Conservation (phyloP, 768 basidiomycete species). For the Tremella yokohamensis region DNA sequence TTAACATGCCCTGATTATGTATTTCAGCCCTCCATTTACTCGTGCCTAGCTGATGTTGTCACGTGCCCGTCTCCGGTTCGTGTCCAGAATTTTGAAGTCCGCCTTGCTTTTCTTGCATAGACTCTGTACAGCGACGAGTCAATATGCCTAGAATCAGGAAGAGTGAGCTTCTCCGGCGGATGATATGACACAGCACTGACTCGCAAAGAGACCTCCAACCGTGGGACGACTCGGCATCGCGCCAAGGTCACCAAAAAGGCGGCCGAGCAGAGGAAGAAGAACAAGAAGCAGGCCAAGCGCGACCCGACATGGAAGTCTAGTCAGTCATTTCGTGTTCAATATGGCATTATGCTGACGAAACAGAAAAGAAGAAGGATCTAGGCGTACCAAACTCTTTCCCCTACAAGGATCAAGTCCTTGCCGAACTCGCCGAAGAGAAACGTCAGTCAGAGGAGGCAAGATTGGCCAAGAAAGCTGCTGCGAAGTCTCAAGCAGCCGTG, state of each 20-base stretch:
- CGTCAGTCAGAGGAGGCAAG: constrained; percentile 76
- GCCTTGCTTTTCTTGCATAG: too few species aligned
- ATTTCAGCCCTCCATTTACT: not conserved
- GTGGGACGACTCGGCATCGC: constrained; percentile 68
- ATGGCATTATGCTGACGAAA: not conserved
- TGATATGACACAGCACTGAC: not conserved
- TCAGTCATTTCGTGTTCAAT: constrained; percentile 50
- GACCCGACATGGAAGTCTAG: constrained; percentile 85
- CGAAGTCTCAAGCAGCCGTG: constrained; percentile 58
- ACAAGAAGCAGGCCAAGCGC: constrained; percentile 69
- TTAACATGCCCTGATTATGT: not conserved
- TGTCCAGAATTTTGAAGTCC: too few species aligned
- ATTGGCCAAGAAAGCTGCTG: constrained; percentile 59
- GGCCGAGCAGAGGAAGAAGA: constrained; percentile 72
- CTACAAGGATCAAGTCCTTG: constrained; percentile 89
- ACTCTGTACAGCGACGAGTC: constrained; percentile 2
- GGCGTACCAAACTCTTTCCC: constrained; percentile 91
- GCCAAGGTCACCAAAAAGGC: constrained; percentile 71
- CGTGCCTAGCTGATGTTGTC: not conserved
- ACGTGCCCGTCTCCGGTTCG: too few species aligned
- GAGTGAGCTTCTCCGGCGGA: constrained; percentile 30
- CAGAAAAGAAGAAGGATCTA: constrained; percentile 73
- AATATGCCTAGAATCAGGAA: constrained; percentile 50
- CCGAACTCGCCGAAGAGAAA: constrained; percentile 79
- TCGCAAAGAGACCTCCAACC: constrained; percentile 73